phyloP scores from a whole-genome alignment of 352 stramenopile genomes.

The Pythium volutum region DNA sequence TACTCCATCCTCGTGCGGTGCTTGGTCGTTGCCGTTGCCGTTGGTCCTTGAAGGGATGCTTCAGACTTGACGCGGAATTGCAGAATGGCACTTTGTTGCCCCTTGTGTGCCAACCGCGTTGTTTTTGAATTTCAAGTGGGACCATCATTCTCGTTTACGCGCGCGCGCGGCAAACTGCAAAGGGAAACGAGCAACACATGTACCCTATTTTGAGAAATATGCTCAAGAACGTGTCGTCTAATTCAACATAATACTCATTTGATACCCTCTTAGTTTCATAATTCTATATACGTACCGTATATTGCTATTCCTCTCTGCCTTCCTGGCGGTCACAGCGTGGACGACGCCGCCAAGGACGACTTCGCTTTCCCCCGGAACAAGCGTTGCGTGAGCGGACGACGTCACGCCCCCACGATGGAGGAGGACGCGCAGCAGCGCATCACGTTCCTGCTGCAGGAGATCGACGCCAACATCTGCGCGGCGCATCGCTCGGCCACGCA shows the following conservation, averaged over 20 bases:
- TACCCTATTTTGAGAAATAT: slow-evolving; percentile 12
- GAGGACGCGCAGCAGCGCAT: slow-evolving; percentile 76
- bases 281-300: background rate
- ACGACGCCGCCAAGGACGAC: background rate
- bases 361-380: slow-evolving; percentile 1
- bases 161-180: slow-evolving; percentile 11
- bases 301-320: background rate
- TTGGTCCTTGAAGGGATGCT: background rate
- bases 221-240: background rate
- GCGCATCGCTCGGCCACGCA: slow-evolving; percentile 74
- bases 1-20: slow-evolving; percentile 30
- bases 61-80: background rate
- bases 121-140: slow-evolving; percentile 28
- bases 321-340: background rate
- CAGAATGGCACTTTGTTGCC: slow-evolving; percentile 1
- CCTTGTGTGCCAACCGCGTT: background rate
- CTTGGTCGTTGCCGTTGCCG: slow-evolving; percentile 3
- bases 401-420: slow-evolving; percentile 39
- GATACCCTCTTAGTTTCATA: background rate
- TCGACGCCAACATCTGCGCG: slow-evolving; percentile 79
- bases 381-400: background rate
- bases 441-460: slow-evolving; percentile 83
- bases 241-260: too few species aligned
- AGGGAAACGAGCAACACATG: slow-evolving; percentile 11
- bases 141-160: slow-evolving; percentile 21